Evolutionary conservation across 1,284 basidiomycete genomes (phyloP), one percentile per base, ranked within the genome.

Genomic region (Microbotryum lychnidis-dioicae): DNA sequence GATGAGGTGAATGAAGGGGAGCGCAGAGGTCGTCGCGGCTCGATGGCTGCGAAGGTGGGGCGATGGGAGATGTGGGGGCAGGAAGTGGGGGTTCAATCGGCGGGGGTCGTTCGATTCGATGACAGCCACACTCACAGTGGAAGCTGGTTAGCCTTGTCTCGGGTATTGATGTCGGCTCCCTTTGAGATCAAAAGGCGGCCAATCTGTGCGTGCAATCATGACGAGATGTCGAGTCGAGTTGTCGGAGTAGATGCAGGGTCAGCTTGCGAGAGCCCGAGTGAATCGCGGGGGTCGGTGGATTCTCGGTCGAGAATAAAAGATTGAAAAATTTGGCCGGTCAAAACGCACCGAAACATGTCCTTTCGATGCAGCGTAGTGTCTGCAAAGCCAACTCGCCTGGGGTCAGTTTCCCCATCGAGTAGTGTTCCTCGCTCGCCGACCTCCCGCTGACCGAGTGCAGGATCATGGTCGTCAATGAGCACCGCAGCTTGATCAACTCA

Each of bases 331-430:
- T 25, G 44, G 18, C 42, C n/a, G n/a, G n/a, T n/a, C n/a, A n/a
- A n/a, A 69, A 72, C 82, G 67, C 74, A 91, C 91, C 72, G 89
- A 84, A 59, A 91, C 83, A 55, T 86, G 85, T 50, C 90, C 87
- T 76, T 93, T 96, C 21, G 91, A 96, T 48, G 91, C 92, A 33
- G 91, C 91, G 71, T 96, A 96, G 76, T 96, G 91, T 72, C 91
- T 92, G 68, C 33, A 61, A 21, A 25, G 3, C 25, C 23, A 37
- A 37, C 52, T 16, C 14, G 50, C 21, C 29, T n/a, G 21, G 3
- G 4, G 10, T 53, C 29, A 6, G 47, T 57, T 6, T 27, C 48
- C 52, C 23, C 45, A 44, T 2, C 37, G 37, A 27, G 14, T 14
- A 50, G 21, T 16, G 23, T 4, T 18, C 8, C 1, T 42, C 37